A percentile compares a stretch with the other conserved stretches of the same genome.
These are phyloP conservation scores for Fusarium staphyleae DNA, from an alignment of 2,329 filamentous ascomycete genomes.

Conservation along the genomic window DNA sequence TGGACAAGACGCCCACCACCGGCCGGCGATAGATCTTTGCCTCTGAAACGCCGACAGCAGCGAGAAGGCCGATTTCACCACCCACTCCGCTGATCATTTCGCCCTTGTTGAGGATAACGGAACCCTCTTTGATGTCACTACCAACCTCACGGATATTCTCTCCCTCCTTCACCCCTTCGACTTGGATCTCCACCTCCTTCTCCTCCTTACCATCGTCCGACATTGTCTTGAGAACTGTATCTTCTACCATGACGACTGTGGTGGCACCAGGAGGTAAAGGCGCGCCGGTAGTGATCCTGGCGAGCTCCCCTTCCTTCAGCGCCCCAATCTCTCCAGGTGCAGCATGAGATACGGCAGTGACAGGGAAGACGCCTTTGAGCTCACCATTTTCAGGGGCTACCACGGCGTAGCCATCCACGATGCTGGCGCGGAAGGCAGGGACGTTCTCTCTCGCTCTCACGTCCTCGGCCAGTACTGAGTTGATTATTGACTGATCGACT, in stretches of 20 bases:
- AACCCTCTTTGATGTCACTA: slow-evolving; percentile 78
- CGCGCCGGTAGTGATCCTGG: slow-evolving; percentile 93
- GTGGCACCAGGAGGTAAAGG: slow-evolving; percentile 88
- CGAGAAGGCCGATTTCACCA: slow-evolving; percentile 89
- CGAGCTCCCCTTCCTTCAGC: slow-evolving; percentile 76
- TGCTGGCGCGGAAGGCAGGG: slow-evolving; percentile 92
- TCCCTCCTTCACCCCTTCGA: slow-evolving; percentile 73
- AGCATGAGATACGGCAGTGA: slow-evolving; percentile 86
- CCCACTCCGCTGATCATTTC: slow-evolving; percentile 86
- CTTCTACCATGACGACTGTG: slow-evolving; percentile 91
- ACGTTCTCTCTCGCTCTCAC: slow-evolving; percentile 83
- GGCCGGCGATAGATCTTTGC: slow-evolving; percentile 79
- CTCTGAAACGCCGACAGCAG: slow-evolving; percentile 77
- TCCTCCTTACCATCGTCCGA: slow-evolving; percentile 87
- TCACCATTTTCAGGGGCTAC: slow-evolving; percentile 68
- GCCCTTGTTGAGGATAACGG: slow-evolving; percentile 75
- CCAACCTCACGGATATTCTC: slow-evolving; percentile 94
- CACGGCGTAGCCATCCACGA: slow-evolving; percentile 95
- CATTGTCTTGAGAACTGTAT: slow-evolving; percentile 77
- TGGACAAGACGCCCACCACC: slow-evolving; percentile 85
- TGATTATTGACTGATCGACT: slow-evolving; percentile 72
- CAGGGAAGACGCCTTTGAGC: slow-evolving; percentile 82
- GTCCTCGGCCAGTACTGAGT: slow-evolving; percentile 82
- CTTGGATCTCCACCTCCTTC: slow-evolving; percentile 84
- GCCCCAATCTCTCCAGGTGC: slow-evolving; percentile 71